Percentiles rank a stretch among this genome's conserved stretches.
These are phyloP conservation scores for Neurospora tetrasperma DNA, from an alignment of 495 filamentous ascomycete genomes.

Conservation along the genomic window DNA sequence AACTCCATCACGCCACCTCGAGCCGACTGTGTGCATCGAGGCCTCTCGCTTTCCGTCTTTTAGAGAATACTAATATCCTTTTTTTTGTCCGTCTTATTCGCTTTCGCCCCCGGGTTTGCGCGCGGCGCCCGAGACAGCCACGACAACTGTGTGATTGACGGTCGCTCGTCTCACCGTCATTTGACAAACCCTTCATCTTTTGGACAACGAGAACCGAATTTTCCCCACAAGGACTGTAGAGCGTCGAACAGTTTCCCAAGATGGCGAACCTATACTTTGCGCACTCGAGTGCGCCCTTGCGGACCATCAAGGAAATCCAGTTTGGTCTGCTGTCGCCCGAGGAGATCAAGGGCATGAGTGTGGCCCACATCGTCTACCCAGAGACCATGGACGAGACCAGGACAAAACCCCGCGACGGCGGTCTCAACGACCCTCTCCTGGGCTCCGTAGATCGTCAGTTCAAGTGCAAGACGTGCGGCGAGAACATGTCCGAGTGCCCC, in stretches of 20 bases:
- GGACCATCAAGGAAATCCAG: constrained; percentile 94
- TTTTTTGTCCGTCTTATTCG: constrained; percentile 4
- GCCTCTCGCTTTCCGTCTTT: constrained; percentile 1
- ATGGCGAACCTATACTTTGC: constrained; percentile 93
- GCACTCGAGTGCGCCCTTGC: constrained; percentile 88
- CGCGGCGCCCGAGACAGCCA: constrained; percentile 4
- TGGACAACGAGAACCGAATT: background rate
- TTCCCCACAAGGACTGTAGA: background rate
- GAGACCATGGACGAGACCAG: constrained; percentile 98
- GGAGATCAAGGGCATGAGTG: constrained; percentile 96
- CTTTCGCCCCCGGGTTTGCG: constrained; percentile 4
- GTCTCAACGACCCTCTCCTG: constrained; percentile 86
- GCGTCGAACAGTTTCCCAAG: constrained; percentile 23
- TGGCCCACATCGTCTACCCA: constrained; percentile 82
- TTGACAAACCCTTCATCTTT: background rate
- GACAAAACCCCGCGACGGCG: constrained; percentile 73
- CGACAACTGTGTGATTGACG: constrained; percentile 5
- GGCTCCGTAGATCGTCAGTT: constrained; percentile 90
- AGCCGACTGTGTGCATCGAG: constrained; percentile 15
- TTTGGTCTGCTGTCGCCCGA: constrained; percentile 94
- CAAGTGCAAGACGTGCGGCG: constrained; percentile 89
- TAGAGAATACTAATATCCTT: constrained; percentile 4
- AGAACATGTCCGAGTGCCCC: constrained; percentile 88
- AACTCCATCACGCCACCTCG: constrained; percentile 10
- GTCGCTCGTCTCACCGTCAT: constrained; percentile 6